A percentile compares a stretch with the other conserved stretches of the same genome.
phyloP scores from a whole-genome alignment of 2,329 filamentous ascomycete species.

The Neocatenulostroma microsporum region DNA sequence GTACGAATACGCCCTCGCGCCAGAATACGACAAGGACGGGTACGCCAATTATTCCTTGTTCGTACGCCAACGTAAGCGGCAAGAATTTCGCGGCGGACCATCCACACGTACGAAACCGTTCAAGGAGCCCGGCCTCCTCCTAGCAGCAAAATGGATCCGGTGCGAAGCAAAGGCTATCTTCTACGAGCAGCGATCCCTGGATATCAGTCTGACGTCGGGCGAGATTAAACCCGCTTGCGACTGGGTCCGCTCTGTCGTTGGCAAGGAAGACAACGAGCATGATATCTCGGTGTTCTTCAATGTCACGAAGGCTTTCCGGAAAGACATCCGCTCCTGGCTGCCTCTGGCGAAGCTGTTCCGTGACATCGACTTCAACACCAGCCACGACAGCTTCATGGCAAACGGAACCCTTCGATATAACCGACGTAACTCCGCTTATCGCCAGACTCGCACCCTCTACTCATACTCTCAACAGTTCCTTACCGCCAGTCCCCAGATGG shows the following conservation, averaged over 20 bases:
- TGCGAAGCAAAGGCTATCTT: not conserved
- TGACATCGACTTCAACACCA: not conserved
- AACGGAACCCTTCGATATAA: not conserved
- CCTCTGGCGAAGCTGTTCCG: conserved; percentile 1
- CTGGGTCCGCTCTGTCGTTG: not conserved
- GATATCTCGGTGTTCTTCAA: not conserved
- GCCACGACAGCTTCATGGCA: no score
- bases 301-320: not conserved
- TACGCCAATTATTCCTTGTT: no score
- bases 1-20: not conserved
- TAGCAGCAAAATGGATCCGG: conserved; percentile 1
- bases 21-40: no score
- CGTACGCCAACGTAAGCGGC: no score
- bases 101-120: no score
- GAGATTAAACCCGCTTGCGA: not conserved
- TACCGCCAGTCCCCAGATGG: not conserved
- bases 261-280: not conserved
- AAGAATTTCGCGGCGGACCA: no score
- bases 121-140: conserved; percentile 2
- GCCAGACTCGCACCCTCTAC: no score
- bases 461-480: no score
- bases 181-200: not conserved
- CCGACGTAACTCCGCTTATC: no score
- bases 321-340: conserved; percentile 1
- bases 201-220: not conserved